Evolutionary conservation across 225 moss, liverwort and hornwort species (phyloP).

Genomic region (Ulota crispa): DNA sequence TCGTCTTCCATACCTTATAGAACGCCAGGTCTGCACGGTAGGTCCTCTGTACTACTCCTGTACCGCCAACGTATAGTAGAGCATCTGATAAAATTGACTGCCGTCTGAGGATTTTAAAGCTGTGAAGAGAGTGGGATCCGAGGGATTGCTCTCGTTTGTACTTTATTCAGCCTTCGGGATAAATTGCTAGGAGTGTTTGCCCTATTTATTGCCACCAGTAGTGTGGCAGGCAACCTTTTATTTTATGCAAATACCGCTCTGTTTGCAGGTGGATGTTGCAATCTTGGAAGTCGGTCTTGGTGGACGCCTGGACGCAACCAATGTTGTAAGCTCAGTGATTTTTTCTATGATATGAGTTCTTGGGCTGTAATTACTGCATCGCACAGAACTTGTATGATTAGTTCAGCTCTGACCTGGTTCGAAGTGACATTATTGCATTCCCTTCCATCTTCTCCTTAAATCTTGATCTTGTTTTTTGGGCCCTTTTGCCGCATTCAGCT

Average conservation of each 20-base stretch:
- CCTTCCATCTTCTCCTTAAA: neutral
- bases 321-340: conserved; percentile 66
- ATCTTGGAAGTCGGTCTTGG: conserved; percentile 99
- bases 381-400: neutral
- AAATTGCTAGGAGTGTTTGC: neutral
- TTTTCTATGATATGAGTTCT: neutral
- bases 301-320: conserved; percentile 95
- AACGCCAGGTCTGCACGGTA: neutral
- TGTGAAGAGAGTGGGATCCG: neutral
- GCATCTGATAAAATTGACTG: conserved; percentile 4
- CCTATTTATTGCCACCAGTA: neutral
- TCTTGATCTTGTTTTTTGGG: neutral
- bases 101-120: neutral
- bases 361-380: neutral
- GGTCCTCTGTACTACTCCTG: neutral
- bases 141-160: neutral
- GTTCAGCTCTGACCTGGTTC: neutral
- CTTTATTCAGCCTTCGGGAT: neutral
- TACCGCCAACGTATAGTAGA: neutral
- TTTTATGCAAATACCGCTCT: conserved; percentile 6
- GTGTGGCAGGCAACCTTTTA: neutral
- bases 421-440: neutral
- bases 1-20: neutral
- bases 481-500: neutral
- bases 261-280: conserved; percentile 87